Base-by-base conservation (phyloP, 805 yeast genomes). In the Wickerhamomyces silvicola region DNA sequence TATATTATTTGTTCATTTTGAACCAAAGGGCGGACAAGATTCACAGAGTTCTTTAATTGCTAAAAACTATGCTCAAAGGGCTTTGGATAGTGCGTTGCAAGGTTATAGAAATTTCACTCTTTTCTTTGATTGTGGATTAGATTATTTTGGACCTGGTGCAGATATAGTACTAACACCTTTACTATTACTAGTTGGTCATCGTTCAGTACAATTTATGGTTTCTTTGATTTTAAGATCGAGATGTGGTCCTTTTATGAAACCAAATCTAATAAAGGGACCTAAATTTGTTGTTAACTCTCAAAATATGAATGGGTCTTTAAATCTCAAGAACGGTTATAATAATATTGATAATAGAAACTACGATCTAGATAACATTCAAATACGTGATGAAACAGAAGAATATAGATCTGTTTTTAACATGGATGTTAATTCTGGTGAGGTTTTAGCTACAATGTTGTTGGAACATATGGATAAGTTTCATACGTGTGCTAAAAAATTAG, bases 171-270 rank as follows among this genome's bases (percentile, higher is more conserved):
- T 70, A 10, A 60, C 70, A 16, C 79, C 78, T 10, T 62, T 60
- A 39, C 57, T 74, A 46, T 48, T 74, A 46, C 64, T 72, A 31
- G 57, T 70, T 23, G 75, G 76, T 36, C 78, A 73, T 41, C 59
- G 80, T 41, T 68, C 78, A 5, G 62, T 70, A 45, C 78, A 73
- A 41, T 73, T 74, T 42, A 59, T 74, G 53, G 72, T 74, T n/a
- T 72, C 78, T 26, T 48, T 74, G 43, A 65, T 73, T 17, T 44
- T 74, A 31, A 60, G 79, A 47, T 59, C 66, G 3, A 57, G 64
- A 42, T 63, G 68, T 50, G 69, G 68, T 3, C 68, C 69, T 13
- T 50, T 59, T 24, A 60, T 52, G 55, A 51, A 36, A 24, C 46
- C 54, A 4, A 31, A n/a, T 3, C 10, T 31, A 5, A 28, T 32